Evolutionary conservation across 2,329 filamentous ascomycete species (phyloP), one percentile per base, ranked within the genome.

Genomic region (Diplodia mutila): DNA sequence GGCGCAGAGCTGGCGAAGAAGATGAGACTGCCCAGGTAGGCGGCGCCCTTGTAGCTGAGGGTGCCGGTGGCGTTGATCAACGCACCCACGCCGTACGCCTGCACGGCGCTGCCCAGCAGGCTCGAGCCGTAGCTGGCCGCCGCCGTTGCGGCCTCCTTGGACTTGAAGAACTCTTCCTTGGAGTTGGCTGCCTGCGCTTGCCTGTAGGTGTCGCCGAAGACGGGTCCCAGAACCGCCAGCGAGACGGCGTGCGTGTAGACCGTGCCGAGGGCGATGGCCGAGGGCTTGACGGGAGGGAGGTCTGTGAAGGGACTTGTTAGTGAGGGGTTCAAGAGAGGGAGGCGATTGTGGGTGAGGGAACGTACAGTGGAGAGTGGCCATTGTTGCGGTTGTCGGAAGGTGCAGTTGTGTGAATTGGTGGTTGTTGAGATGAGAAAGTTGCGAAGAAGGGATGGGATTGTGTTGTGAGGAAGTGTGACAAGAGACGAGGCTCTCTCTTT

Each of bases 181-280:
- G 90, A 92, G 88, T 97, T 94, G 80, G 94, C 89, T 69, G 88
- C 84, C 87, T 97, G 94, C 73, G 94, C 94, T 74, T 92, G 91
- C 83, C 94, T 90, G 87, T 97, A 97, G 77, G 93, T 94, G 77
- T 96, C 90, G 78, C 95, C 94, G 80, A 98, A 97, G 81, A 98
- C 84, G 71, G 94, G 94, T 69, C 89, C 87, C 70, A 98, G 88
- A 75, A 98, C 89, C 71, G 92, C 94, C 71, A 92, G 89, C 77
- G 95, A 95, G 76, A 93, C 86, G 75, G 90, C 90, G 84, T 99
- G 94, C 87, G 91, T 97, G 89, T 97, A 99, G 81, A 93, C 84
- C 71, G 94, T 95, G 83, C 95, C 95, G 77, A 98, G 89, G 77
- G 94, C 95, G 78, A 99, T 97, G 77, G 95, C 94, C 78, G 94